Conservation (phyloP, 1,284 basidiomycete genomes). For the Singerocomus inundabilis region DNA sequence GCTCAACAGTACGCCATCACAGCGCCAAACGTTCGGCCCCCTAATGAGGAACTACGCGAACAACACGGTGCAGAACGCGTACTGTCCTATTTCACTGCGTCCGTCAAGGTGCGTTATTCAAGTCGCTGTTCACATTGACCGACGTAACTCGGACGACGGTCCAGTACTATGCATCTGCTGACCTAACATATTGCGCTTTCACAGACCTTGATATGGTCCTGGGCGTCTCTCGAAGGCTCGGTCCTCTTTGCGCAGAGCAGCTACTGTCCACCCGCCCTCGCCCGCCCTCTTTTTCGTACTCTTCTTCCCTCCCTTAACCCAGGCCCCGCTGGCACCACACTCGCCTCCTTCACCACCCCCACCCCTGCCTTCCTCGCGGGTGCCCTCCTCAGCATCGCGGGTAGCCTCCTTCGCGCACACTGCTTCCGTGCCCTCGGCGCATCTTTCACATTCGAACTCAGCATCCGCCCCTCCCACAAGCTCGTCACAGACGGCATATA, state of each 20-base stretch:
- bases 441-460: conserved; percentile 31
- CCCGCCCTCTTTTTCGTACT: neutral
- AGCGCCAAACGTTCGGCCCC: conserved; percentile 13
- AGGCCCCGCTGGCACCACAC: neutral
- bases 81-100: neutral
- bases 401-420: conserved; percentile 18
- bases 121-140: too few relatives aligned
- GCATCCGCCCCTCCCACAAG: conserved; percentile 24
- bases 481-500: conserved; percentile 31
- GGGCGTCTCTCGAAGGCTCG: conserved; percentile 3
- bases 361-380: conserved; percentile 14
- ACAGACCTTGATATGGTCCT: neutral
- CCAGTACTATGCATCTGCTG: too few relatives aligned
- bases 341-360: neutral
- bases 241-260: conserved; percentile 10
- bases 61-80: conserved; percentile 7
- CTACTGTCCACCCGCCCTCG: conserved; percentile 4
- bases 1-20: conserved; percentile 6
- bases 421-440: conserved; percentile 24
- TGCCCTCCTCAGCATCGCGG: conserved; percentile 5
- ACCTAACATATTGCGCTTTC: neutral
- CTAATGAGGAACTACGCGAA: conserved; percentile 13
- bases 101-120: neutral
- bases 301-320: neutral
- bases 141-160: too few relatives aligned